Evolutionary conservation across 768 basidiomycete genomes (phyloP).

Genomic region (Suillus hirtellus): DNA sequence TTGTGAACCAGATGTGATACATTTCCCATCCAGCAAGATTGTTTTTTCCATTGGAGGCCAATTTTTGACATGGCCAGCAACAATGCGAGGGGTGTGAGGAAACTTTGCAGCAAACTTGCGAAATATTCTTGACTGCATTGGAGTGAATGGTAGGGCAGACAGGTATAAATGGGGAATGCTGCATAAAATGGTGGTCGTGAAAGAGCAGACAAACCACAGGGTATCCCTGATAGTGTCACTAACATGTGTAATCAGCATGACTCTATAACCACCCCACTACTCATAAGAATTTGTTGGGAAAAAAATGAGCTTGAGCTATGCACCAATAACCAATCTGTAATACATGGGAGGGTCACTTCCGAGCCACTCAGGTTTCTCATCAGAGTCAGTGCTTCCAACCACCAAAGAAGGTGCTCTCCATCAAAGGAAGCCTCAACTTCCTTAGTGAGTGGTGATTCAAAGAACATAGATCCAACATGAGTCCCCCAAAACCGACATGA

Average conservation of each 20-base stretch:
- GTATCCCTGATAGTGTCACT: background rate
- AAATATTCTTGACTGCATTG: background rate
- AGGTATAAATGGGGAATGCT: background rate
- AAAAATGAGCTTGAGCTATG: background rate
- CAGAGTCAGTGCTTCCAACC: background rate
- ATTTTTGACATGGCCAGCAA: background rate
- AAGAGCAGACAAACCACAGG: background rate
- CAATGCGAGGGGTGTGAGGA: background rate
- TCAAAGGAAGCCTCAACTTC: background rate
- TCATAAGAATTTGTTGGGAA: background rate
- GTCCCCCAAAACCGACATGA: background rate
- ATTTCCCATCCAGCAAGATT: slow-evolving; percentile 3
- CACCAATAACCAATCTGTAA: background rate
- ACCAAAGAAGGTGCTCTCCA: background rate
- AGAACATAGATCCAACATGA: background rate
- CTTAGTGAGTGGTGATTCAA: background rate
- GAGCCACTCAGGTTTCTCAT: background rate
- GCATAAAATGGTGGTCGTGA: background rate
- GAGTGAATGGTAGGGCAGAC: background rate
- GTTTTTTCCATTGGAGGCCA: no score
- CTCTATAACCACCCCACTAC: background rate
- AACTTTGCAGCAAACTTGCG: background rate
- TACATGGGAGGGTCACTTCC: background rate
- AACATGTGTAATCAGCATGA: background rate
- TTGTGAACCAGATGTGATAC: background rate